A percentile compares a stretch with the other conserved stretches of the same genome.
Conservation (phyloP, 495 filamentous ascomycete genomes). For the Glonium stellatum region DNA sequence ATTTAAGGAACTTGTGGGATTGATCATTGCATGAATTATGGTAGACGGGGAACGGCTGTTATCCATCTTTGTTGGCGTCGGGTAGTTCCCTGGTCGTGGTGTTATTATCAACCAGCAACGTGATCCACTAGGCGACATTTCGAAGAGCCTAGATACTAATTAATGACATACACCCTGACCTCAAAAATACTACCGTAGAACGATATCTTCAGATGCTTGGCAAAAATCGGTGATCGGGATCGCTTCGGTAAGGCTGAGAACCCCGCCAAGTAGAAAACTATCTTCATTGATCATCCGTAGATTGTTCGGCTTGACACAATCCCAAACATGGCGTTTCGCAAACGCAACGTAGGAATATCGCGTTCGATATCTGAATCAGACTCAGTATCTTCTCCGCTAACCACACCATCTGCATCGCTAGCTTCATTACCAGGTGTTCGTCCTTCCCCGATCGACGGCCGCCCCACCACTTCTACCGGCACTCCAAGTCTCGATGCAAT, state of each 20-base stretch:
- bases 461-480: conserved; percentile 85
- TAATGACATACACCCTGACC: too few species aligned
- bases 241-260: conserved; percentile 1
- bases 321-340: conserved; percentile 76
- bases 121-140: too few species aligned
- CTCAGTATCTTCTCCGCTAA: neutral
- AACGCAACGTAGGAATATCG: conserved; percentile 69
- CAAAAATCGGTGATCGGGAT: neutral
- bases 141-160: too few species aligned
- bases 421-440: conserved; percentile 51
- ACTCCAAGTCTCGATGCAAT: conserved; percentile 76
- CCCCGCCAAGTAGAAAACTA: neutral
- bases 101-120: too few species aligned
- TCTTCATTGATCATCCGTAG: neutral
- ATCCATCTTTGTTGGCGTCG: too few species aligned
- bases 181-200: neutral
- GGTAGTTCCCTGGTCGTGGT: too few species aligned
- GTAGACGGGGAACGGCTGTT: too few species aligned
- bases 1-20: neutral
- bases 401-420: conserved; percentile 2
- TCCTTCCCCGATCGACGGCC: conserved; percentile 83
- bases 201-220: neutral
- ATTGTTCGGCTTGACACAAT: too few species aligned
- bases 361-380: conserved; percentile 2
- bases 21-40: too few species aligned